A percentile compares a stretch with the other conserved stretches of the same genome.
Evolutionary conservation across 23 red algal genomes (phyloP).

Genomic region (Agarophyton chilense): DNA sequence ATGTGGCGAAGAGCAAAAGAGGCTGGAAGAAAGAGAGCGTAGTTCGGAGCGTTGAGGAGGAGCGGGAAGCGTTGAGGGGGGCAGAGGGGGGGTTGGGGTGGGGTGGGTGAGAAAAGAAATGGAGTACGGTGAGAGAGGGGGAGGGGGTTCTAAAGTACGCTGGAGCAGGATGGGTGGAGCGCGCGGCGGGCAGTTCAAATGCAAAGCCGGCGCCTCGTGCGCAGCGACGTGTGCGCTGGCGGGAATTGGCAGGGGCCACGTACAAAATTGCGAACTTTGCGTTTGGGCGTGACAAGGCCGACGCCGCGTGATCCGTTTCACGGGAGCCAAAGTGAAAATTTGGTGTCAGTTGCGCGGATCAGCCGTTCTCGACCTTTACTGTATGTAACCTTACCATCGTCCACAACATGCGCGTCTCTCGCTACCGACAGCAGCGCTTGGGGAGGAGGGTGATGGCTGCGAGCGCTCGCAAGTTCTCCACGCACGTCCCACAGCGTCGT

Average conservation of each 20-base stretch:
- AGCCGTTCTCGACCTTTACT: no score
- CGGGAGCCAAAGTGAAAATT: neutral
- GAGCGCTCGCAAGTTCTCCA: no score
- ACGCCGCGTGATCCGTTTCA: neutral
- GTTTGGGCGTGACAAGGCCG: neutral
- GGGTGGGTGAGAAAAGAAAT: neutral
- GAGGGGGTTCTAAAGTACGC: neutral
- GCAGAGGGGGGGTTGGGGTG: neutral
- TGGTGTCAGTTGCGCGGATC: neutral
- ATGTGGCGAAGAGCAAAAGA: neutral
- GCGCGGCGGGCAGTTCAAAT: neutral
- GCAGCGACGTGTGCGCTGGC: neutral
- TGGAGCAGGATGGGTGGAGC: neutral
- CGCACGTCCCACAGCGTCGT: no score
- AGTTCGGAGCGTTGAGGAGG: neutral
- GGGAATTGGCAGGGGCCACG: neutral
- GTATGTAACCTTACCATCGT: no score
- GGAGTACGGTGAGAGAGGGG: neutral
- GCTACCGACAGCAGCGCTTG: no score
- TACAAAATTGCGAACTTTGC: neutral
- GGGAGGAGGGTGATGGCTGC: no score
- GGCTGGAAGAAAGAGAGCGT: neutral
- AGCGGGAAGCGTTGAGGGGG: neutral
- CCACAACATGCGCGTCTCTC: no score
- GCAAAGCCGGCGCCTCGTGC: neutral